Evolutionary conservation across 495 filamentous ascomycete genomes (phyloP), one percentile per base, ranked within the genome.

Genomic region (Tirmania nivea): DNA sequence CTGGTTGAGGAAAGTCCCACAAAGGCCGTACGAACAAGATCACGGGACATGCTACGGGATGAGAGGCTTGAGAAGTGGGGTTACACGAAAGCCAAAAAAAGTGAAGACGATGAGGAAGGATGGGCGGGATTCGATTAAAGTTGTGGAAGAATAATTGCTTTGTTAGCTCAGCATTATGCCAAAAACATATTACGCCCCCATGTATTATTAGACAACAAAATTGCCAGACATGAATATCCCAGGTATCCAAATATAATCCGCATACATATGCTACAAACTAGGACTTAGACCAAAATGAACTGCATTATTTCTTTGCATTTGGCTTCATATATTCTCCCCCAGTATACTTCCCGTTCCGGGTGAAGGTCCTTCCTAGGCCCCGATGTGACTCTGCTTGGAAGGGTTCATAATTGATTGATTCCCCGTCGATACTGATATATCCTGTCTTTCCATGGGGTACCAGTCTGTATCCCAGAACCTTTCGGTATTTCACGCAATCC

Each of bases 391-490:
- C 90, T 9, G 78, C 85, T 68, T 97, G 90, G 65, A 94, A 89
- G 0, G 84, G 80, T 54, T 80, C 79, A 60, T 88, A 95, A 1
- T 85, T 83, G 10, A 92, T 69, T 20, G 77, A 70, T 66, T 97
- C 90, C 25, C 90, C 90, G 59, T 97, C 90, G 60, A 97, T 85
- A 63, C 86, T 89, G 66, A 97, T 88, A 67, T 85, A 90, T 5
- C 90, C 86, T 49, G 74, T 71, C 49, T 78, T 70, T 50, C 75
- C 68, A 19, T 78, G 80, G 0, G 90, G 90, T 0, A 81, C 76
- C 56, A 97, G 78, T 35, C 90, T 75, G 63, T 86, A 97, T 0
- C 78, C 89, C 34, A 70, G 69, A 3, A 93, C 73, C 64, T 97
- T 97, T 53, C 78, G 74, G 60, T 94, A 86, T 11, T 73, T 70